Base-by-base conservation (phyloP, 2,329 filamentous ascomycete genomes). In the Fusarium zealandicum region DNA sequence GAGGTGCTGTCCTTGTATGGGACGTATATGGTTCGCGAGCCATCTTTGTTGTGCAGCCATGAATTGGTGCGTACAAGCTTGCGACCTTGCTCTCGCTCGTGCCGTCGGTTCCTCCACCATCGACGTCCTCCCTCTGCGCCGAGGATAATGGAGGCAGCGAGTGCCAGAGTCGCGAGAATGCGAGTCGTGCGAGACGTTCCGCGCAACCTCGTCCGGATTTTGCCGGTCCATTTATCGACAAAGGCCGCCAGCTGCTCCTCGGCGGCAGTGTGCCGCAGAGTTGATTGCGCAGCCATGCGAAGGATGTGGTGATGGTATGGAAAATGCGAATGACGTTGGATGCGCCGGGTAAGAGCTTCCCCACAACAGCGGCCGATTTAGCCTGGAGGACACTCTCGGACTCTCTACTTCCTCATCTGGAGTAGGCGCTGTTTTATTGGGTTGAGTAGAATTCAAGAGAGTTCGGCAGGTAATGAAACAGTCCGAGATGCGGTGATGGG, bases 11-110 rank as follows among this genome's bases (percentile, higher is more conserved):
- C 85, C 73, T 91, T 92, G 75, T 96, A 95, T 2, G 93, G 93
- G 22, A 99, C 95, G 70, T 95, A 98, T 53, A 99, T 95, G 12
- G 92, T 96, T 49, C 95, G 84, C 41, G 92, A 93, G 42, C 95
- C 95, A 79, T 98, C 95, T 76, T 97, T 97, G 67, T 93, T 92
- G 75, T 90, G 86, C 59, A 98, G 80, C 68, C 92, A 96, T 27
- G 93, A 98, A 75, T 99, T 99, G 55, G 90, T 89, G 52, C 95
- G 86, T 59, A 98, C 79, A 46, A 99, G 82, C 61, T 90, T 89
- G 59, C 85, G 82, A 5, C 93, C 93, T 65, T 92, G 89, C 66
- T 95, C 92, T 63, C 85, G 87, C 75, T 98, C 93, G 60, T 86
- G 87, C 41, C 84, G 85, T 55, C 86, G 82, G 51, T 82, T 85